These are phyloP conservation scores for Capsicum pubescens DNA, from an alignment of 257 asterid genomes.

Conservation along the genomic window DNA sequence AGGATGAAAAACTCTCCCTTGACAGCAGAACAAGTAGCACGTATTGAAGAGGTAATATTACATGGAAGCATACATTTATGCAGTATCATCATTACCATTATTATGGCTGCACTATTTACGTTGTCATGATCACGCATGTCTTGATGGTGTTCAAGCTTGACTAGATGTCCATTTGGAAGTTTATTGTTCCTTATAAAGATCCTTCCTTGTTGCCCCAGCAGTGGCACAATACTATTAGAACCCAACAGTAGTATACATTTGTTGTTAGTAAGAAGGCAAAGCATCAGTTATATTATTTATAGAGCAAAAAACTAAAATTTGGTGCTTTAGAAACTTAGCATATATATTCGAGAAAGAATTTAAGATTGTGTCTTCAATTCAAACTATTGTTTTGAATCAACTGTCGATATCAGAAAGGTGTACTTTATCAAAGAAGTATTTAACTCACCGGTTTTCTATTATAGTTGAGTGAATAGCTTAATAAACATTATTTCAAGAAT, in stretches of 20 bases:
- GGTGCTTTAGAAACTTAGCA: constrained; percentile 54
- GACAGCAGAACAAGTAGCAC: constrained; percentile 77
- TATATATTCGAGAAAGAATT: constrained; percentile 78
- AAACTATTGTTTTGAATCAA: constrained; percentile 21
- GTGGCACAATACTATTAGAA: constrained; percentile 93
- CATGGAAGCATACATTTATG: constrained; percentile 25
- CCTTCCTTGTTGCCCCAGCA: constrained; percentile 95
- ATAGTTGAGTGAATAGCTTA: not conserved
- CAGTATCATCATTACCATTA: not conserved
- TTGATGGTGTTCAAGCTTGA: constrained; percentile 85
- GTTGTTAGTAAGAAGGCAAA: constrained; percentile 74
- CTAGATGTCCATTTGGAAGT: constrained; percentile 91
- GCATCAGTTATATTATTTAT: constrained; percentile 63
- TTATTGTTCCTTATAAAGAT: constrained; percentile 87
- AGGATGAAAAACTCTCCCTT: constrained; percentile 87
- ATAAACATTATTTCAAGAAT: not conserved
- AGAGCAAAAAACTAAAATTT: constrained; percentile 62
- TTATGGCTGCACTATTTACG: constrained; percentile 27
- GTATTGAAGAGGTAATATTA: constrained; percentile 68
- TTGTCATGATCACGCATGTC: constrained; percentile 61
- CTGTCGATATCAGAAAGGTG: constrained; percentile 27
- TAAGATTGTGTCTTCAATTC: constrained; percentile 34
- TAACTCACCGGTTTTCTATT: not conserved
- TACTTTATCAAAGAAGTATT: not conserved
- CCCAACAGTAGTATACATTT: constrained; percentile 87